A percentile compares a stretch with the other conserved stretches of the same genome.
These are phyloP conservation scores for Sporisorium sorghi DNA, from an alignment of 1,284 basidiomycete species.

Conservation along the genomic window DNA sequence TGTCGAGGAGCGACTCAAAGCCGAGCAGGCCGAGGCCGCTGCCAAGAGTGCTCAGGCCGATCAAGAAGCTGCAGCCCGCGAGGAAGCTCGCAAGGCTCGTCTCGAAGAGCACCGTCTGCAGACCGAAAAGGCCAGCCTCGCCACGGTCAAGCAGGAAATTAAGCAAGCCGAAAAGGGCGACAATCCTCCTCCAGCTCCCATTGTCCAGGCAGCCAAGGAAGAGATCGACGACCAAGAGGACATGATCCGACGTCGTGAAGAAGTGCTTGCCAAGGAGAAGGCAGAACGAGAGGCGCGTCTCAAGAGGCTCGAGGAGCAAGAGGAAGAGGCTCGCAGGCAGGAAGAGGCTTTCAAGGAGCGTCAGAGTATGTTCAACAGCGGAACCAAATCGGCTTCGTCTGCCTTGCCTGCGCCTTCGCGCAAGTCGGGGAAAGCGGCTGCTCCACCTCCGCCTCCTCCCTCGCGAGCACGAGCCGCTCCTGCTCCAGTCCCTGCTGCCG, in stretches of 20 bases:
- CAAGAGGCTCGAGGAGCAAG: constrained; percentile 61
- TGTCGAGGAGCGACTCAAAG: constrained; percentile 64
- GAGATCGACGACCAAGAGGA: constrained; percentile 58
- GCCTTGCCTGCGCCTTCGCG: constrained; percentile 58
- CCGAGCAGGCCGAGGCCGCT: constrained; percentile 64
- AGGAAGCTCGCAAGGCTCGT: constrained; percentile 63
- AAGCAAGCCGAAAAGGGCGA: constrained; percentile 47
- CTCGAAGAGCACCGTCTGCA: constrained; percentile 63
- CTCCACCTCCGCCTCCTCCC: constrained; percentile 46
- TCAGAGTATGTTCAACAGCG: constrained; percentile 53
- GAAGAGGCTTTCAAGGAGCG: constrained; percentile 63
- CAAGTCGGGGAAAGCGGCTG: constrained; percentile 40
- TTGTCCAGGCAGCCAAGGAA: constrained; percentile 61
- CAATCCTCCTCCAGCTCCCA: constrained; percentile 48
- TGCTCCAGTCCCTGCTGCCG: constrained; percentile 33
- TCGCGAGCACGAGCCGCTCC: constrained; percentile 49
- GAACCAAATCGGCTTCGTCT: constrained; percentile 35
- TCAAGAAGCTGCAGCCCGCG: constrained; percentile 64
- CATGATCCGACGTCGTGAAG: constrained; percentile 61
- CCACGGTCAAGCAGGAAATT: constrained; percentile 58
- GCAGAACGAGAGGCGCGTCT: constrained; percentile 60
- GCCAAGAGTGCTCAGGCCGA: constrained; percentile 65
- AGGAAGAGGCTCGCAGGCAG: constrained; percentile 58
- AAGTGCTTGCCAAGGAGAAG: constrained; percentile 64
- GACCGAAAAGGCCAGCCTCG: constrained; percentile 50